Evolutionary conservation across 1,284 basidiomycete species (phyloP), one percentile per base, ranked within the genome.

Genomic region (Fistulina hepatica): DNA sequence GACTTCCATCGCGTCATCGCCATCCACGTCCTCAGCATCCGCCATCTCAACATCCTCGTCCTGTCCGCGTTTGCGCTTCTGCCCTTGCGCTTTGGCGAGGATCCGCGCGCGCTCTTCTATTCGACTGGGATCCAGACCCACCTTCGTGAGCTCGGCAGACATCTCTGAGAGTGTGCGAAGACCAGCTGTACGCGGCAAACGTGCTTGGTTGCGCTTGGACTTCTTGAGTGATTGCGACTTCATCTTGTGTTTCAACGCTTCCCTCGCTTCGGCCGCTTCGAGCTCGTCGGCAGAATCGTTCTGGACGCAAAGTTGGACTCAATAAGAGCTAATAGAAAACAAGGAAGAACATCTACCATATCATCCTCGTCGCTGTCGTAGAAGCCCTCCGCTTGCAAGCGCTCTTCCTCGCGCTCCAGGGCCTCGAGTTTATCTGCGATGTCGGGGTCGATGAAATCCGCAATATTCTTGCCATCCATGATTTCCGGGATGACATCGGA

Each of bases 401-500:
- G 78, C 63, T 97, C 94, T 62, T 99, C 94, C 58, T 99, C 94
- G 25, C 86, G 77, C 65, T 99, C 95, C 38, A 99, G 77, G 8
- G 91, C 94, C 56, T 97, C 94, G 42, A 99, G 79, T 63, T 90
- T 93, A 61, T 93, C 91, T 27, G 80, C 78, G 48, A 99, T 98
- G 55, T 99, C 95, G n/a, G 92, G 86, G 59, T 98, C 95, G 61
- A 98, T 86, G 52, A 99, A 98, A 70, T 99, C 94, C 26, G 93
- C 93, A 40, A 99, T 67, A 65, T 99, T 99, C 76, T 97, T 97
- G 63, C 94, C 95, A 48, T 97, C 78, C 77, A 90, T 79, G 54
- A 99, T 86, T 63, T 98, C 95, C 20, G 94, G 95, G 17, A 98
- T 86, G 48, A 78, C 73, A 56, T 99, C 94, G 65, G 81, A 73